A percentile compares a stretch with the other conserved stretches of the same genome.
Evolutionary conservation across 768 basidiomycete species (phyloP).

Genomic region (Pleurotus cornucopiae): DNA sequence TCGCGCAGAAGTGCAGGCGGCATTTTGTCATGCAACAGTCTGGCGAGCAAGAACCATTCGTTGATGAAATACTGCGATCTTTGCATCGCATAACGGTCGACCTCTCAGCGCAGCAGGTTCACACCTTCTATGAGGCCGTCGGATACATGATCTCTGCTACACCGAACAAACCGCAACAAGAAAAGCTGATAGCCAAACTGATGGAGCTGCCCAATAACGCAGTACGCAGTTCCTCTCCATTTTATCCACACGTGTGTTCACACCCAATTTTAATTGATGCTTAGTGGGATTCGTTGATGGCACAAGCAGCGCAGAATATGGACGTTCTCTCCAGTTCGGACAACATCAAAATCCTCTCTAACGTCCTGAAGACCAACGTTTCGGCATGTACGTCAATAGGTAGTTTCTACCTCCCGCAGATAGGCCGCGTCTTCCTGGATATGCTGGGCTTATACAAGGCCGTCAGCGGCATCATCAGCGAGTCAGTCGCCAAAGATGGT

Average conservation of each 20-base stretch:
- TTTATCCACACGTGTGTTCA: background rate
- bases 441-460: conserved; percentile 98
- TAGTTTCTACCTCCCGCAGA: conserved; percentile 95
- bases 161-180: conserved; percentile 95
- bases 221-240: conserved; percentile 39
- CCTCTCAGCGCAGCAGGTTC: conserved; percentile 91
- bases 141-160: conserved; percentile 99
- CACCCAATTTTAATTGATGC: conserved; percentile 7
- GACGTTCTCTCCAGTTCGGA: conserved; percentile 88
- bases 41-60: conserved; percentile 94
- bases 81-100: conserved; percentile 94
- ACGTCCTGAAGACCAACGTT: conserved; percentile 98
- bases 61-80: conserved; percentile 91
- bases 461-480: conserved; percentile 93
- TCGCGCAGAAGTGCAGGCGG: conserved; percentile 95
- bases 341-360: conserved; percentile 94
- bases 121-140: conserved; percentile 98
- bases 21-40: conserved; percentile 99
- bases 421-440: conserved; percentile 93
- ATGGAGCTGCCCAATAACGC: conserved; percentile 99
- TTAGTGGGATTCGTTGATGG: conserved; percentile 97
- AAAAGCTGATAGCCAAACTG: conserved; percentile 88
- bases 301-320: conserved; percentile 87
- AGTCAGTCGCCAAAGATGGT: conserved; percentile 87
- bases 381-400: conserved; percentile 97